Evolutionary conservation across 2,329 filamentous ascomycete species (phyloP).

Genomic region (Colletotrichum echinochloae): DNA sequence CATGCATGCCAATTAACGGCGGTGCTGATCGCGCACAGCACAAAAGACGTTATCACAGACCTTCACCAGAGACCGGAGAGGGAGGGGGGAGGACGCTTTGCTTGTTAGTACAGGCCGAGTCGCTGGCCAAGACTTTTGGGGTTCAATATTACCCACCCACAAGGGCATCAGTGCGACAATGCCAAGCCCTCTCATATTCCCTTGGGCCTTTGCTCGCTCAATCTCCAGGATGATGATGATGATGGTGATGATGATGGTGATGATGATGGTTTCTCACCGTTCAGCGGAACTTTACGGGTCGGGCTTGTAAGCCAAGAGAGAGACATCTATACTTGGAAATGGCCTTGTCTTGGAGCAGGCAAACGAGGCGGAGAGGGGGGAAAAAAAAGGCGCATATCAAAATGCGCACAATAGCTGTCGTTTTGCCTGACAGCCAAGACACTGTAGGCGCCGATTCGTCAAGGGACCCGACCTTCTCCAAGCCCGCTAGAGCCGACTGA

Average conservation of each 20-base stretch:
- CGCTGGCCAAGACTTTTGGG: constrained; percentile 27
- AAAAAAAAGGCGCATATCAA: constrained; percentile 33
- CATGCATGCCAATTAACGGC: background rate
- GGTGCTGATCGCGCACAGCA: constrained; percentile 16
- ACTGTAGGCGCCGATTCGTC: constrained; percentile 20
- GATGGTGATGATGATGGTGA: too few species aligned
- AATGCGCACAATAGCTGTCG: constrained; percentile 5
- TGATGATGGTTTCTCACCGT: constrained; percentile 20
- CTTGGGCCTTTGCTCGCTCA: constrained; percentile 25
- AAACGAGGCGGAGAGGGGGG: constrained; percentile 27
- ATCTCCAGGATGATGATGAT: constrained; percentile 11
- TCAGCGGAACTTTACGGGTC: constrained; percentile 33
- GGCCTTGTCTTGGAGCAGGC: constrained; percentile 27
- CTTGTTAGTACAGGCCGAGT: too few species aligned
- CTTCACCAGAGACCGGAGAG: constrained; percentile 14
- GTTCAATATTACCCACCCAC: constrained; percentile 8
- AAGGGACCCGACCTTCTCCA: constrained; percentile 23
- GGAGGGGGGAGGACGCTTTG: too few species aligned
- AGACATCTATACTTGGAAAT: constrained; percentile 35
- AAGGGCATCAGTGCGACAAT: constrained; percentile 24
- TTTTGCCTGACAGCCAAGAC: constrained; percentile 25
- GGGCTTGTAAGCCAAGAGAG: constrained; percentile 28
- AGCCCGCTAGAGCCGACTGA: constrained; percentile 30
- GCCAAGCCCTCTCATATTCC: constrained; percentile 3
- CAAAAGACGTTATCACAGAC: background rate